Evolutionary conservation across 306 rosid genomes (phyloP).

Genomic region (Malus sieversii): DNA sequence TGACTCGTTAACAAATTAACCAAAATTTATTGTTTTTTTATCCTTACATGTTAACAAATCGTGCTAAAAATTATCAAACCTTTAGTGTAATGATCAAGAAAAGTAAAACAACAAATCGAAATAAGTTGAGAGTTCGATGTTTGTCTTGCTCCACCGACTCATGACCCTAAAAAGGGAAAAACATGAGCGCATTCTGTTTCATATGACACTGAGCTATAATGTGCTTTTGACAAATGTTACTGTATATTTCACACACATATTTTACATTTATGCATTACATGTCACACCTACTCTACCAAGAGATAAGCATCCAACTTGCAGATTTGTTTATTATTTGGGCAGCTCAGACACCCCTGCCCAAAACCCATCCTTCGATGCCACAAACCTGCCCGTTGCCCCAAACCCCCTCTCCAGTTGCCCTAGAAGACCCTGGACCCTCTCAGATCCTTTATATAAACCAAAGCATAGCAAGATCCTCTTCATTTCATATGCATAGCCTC

Average conservation of each 20-base stretch:
- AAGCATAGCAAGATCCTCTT: not conserved
- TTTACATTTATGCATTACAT: not conserved
- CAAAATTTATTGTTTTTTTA: too few relatives aligned
- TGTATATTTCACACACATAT: too few relatives aligned
- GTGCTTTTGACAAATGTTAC: too few relatives aligned
- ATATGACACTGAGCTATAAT: not conserved
- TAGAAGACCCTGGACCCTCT: not conserved
- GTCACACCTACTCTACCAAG: not conserved
- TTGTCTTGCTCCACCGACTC: too few relatives aligned
- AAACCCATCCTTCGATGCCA: not conserved
- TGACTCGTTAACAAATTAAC: too few relatives aligned
- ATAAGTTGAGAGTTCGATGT: too few relatives aligned
- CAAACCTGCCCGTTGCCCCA: conserved; percentile 32
- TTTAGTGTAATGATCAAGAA: too few relatives aligned
- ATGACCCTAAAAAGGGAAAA: not conserved
- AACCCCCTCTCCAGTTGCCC: conserved; percentile 24
- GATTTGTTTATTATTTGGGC: conserved; percentile 19
- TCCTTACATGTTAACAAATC: too few relatives aligned
- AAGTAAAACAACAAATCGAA: too few relatives aligned
- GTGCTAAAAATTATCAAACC: too few relatives aligned
- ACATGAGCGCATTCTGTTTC: not conserved
- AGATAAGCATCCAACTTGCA: conserved; percentile 16
- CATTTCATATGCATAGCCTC: not conserved
- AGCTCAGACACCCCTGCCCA: conserved; percentile 11
- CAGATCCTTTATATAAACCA: conserved; percentile 10